Base-by-base conservation (phyloP, 305 asterid genomes). In the Fraxinus paxiana region DNA sequence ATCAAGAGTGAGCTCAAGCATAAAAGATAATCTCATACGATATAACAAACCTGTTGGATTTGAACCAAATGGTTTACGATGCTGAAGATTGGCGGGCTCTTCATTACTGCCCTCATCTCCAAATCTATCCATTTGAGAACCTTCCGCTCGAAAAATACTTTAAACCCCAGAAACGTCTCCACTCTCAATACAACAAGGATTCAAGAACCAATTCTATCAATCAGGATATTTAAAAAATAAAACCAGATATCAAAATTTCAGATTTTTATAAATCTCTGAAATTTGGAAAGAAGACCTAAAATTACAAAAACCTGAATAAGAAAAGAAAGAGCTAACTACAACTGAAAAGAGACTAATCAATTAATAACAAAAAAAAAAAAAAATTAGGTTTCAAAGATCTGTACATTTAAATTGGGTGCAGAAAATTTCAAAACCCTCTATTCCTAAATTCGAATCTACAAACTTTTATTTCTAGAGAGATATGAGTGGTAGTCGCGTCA, bases 41-140 rank as follows among this genome's bases (percentile, higher is more conserved):
- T 37, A 30, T 77, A 26, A 18, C 75, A 75, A 77, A 94, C 99
- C 99, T 92, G 92, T 33, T 56, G 95, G 88, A 82, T 87, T 90
- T 65, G 92, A 86, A 82, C 89, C 97, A 71, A 92, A 85, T 26
- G 91, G 87, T 72, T 77, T 85, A 73, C 82, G 91, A 87, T 91
- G 89, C 83, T 86, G 93, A 82, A 71, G 85, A 81, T 85, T 82
- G 75, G 88, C 86, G 46, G 90, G 38, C 67, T 80, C 88, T 48
- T 77, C 80, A 61, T 83, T 63, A 84, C 87, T 82, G 78, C 86
- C 88, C 22, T 89, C 90, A 84, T 84, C 95, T 87, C 90, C 90
- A 83, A 86, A 88, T 78, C 88, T 87, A 80, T 93, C 99, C 99
- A 94, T 95, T 67, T 80, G 84, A 79, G 72, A 80, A 34, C 35